These are phyloP conservation scores for Solanum lignicaule DNA, from an alignment of 257 asterid genomes.

Conservation along the genomic window DNA sequence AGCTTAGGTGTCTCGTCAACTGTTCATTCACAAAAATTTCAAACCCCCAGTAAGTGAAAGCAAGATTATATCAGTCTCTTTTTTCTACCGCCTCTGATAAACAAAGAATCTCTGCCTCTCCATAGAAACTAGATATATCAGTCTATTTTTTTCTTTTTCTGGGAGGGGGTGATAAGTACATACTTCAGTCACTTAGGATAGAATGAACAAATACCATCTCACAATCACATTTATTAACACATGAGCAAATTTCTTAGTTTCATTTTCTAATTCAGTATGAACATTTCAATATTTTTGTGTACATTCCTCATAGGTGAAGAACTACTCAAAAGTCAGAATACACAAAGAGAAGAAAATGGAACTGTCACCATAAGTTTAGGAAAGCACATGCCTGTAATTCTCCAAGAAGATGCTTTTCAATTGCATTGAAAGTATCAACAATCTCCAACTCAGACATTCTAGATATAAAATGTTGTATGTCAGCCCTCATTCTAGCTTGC, in stretches of 20 bases:
- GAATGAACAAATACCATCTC: background rate
- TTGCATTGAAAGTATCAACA: slow-evolving; percentile 74
- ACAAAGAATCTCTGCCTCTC: background rate
- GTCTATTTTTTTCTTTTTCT: background rate
- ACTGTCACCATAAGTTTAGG: background rate
- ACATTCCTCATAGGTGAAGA: background rate
- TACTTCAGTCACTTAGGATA: background rate
- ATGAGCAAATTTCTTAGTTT: background rate
- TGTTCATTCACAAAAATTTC: background rate
- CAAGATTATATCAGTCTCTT: background rate
- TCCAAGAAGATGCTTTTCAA: slow-evolving; percentile 74
- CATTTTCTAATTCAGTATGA: background rate
- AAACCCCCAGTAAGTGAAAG: background rate
- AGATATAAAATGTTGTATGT: slow-evolving; percentile 48
- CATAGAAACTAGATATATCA: background rate
- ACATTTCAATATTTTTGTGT: background rate
- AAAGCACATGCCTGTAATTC: slow-evolving; percentile 64
- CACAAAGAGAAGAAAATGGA: background rate
- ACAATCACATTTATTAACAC: background rate
- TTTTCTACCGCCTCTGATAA: background rate
- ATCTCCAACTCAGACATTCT: slow-evolving; percentile 80
- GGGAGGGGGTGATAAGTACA: background rate
- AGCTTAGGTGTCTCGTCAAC: background rate
- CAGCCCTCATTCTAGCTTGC: slow-evolving; percentile 72
- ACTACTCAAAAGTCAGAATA: background rate